A percentile compares a stretch with the other conserved stretches of the same genome.
Conservation (phyloP, 139 green algal genomes). For the Protoeuglena noctilucae region DNA sequence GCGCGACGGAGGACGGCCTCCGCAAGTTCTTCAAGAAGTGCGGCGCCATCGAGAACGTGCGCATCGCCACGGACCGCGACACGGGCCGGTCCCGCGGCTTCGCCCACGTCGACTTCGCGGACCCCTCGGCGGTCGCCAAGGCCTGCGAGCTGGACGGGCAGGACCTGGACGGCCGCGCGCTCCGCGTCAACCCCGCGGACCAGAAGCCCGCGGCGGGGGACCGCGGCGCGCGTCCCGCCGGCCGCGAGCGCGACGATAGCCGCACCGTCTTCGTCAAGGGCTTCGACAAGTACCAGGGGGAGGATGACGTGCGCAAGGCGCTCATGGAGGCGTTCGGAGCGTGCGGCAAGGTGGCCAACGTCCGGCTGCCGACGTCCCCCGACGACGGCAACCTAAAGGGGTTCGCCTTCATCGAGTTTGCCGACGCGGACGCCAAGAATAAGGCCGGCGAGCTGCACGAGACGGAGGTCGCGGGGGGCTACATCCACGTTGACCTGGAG, state of each 20-base stretch:
- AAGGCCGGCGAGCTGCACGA: conserved; percentile 40
- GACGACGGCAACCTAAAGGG: conserved; percentile 54
- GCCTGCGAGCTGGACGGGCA: conserved; percentile 28
- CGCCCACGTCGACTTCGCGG: conserved; percentile 47
- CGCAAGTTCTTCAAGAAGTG: conserved; percentile 31
- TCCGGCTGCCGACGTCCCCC: conserved; percentile 55
- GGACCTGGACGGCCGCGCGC: conserved; percentile 31
- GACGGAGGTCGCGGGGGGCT: conserved; percentile 35
- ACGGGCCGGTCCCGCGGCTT: conserved; percentile 41
- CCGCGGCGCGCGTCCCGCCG: conserved; percentile 12
- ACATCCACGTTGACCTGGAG: conserved; percentile 44
- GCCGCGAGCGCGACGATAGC: conserved; percentile 13
- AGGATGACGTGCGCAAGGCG: conserved; percentile 40
- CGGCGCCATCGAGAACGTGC: conserved; percentile 34
- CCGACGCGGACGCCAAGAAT: conserved; percentile 26
- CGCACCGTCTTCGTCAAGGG: conserved; percentile 63
- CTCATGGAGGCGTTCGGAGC: conserved; percentile 41
- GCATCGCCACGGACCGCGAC: conserved; percentile 36
- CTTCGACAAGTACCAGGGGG: conserved; percentile 39
- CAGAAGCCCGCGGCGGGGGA: conserved; percentile 20
- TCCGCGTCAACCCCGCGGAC: conserved; percentile 26
- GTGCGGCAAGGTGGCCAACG: conserved; percentile 31
- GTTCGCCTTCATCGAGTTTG: conserved; percentile 62
- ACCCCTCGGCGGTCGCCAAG: conserved; percentile 20
- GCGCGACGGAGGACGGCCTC: conserved; percentile 29